These are phyloP conservation scores for Xylaria bambusicola DNA, from an alignment of 495 filamentous ascomycete genomes.

Conservation along the genomic window DNA sequence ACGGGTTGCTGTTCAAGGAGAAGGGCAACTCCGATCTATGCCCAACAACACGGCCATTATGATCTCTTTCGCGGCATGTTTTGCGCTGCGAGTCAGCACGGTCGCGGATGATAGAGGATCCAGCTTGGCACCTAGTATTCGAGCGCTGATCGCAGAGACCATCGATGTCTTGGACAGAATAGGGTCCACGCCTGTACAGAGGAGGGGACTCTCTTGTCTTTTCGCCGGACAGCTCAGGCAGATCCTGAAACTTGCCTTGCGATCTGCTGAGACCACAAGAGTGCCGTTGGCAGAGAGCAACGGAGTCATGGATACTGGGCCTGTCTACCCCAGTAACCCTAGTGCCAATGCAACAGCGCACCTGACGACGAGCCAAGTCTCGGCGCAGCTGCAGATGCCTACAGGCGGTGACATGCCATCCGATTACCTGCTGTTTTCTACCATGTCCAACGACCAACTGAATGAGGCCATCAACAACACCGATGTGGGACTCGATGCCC, in stretches of 20 bases:
- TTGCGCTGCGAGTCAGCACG: conserved; percentile 64
- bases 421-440: conserved; percentile 35
- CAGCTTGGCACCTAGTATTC: conserved; percentile 66
- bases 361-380: conserved; percentile 24
- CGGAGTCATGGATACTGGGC: conserved; percentile 19
- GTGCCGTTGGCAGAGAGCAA: conserved; percentile 21
- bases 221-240: conserved; percentile 34
- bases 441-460: conserved; percentile 38
- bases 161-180: conserved; percentile 69
- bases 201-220: conserved; percentile 53
- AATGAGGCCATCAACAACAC: conserved; percentile 36
- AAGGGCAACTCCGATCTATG: conserved; percentile 69
- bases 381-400: conserved; percentile 28
- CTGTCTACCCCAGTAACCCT: conserved; percentile 28
- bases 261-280: conserved; percentile 26
- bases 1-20: conserved; percentile 70
- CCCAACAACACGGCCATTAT: conserved; percentile 77
- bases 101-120: conserved; percentile 56
- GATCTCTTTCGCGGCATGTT: conserved; percentile 75
- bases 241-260: conserved; percentile 31
- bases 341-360: conserved; percentile 23
- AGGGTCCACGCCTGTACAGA: conserved; percentile 61
- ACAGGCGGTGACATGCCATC: conserved; percentile 28
- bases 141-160: conserved; percentile 68
- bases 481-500: conserved; percentile 33